These are phyloP conservation scores for Prinsepia uniflora DNA, from an alignment of 306 rosid genomes.

Conservation along the genomic window DNA sequence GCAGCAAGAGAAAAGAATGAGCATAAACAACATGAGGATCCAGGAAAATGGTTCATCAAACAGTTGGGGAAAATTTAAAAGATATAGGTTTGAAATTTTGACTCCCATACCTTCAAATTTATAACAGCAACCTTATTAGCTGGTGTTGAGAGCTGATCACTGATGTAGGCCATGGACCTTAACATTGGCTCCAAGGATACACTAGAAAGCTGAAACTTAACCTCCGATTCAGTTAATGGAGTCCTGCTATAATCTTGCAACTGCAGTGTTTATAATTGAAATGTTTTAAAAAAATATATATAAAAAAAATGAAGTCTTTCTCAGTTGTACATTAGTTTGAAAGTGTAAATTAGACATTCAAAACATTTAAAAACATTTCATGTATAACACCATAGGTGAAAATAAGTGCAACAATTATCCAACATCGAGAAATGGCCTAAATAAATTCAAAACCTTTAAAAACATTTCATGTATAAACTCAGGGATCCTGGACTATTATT, in stretches of 20 bases:
- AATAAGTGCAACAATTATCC: background rate
- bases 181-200: constrained; percentile 84
- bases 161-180: constrained; percentile 86
- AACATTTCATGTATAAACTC: background rate
- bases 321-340: constrained; percentile 19
- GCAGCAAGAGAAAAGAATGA: background rate
- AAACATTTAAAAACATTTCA: too few species aligned
- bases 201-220: constrained; percentile 83
- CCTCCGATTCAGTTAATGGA: constrained; percentile 77
- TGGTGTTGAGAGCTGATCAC: constrained; percentile 83
- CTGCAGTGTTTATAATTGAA: constrained; percentile 43
- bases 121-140: constrained; percentile 95
- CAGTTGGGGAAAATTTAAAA: constrained; percentile 11
- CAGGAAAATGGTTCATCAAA: constrained; percentile 2
- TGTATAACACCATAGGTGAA: background rate
- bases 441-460: background rate
- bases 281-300: background rate
- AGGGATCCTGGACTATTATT: background rate
- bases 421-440: background rate
- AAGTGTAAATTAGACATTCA: background rate
- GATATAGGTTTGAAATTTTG: constrained; percentile 4
- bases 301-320: constrained; percentile 4
- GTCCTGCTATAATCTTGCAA: constrained; percentile 72
- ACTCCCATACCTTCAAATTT: constrained; percentile 63
- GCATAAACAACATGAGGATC: background rate